Base-by-base conservation (phyloP, 2,329 filamentous ascomycete genomes). In the Verticillium zaregamsianum region DNA sequence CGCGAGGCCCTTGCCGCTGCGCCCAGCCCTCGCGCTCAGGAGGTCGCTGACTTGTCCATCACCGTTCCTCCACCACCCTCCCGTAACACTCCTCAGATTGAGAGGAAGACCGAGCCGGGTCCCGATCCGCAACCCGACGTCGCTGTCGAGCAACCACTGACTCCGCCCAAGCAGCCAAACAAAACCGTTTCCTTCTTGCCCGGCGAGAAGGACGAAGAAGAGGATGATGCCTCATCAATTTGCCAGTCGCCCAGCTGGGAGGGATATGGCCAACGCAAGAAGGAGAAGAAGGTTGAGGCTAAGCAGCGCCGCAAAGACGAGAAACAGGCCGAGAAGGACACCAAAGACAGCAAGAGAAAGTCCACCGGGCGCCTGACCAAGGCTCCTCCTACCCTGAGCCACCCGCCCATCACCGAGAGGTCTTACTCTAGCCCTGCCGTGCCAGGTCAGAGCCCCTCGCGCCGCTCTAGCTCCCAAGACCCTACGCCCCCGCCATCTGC, bases 201-300 rank as follows among this genome's bases (percentile, higher is more conserved):
- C 72, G 73, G 7, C 20, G 66, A 71, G 32, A 71, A 71, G 45
- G 69, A 73, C 12, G 70, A 72, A 31, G 62, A 68, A n/a, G 70
- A 72, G 64, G 79, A 79, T 57, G 72, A 78, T 57, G 80, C 79
- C 3, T 82, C 79, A 14, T 73, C 74, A 0, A 84, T 87, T 60
- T 88, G 86, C 64, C 83, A 86, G 61, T 88, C 86, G 1, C 86
- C 86, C 2, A 86, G 80, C 61, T 88, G 86, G 86, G 84, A 86
- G 64, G 80, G 82, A 25, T 84, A 84, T 66, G 78, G 79, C 3
- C 78, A 80, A 23, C 80, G 77, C 65, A 85, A 82, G 66, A 82
- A 79, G 68, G 82, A 84, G 64, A 84, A 81, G 69, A 83, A 81
- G 67, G 73, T 73, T 15, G 74, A 77, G 39, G 70, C 70, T 14